These are phyloP conservation scores for Potentilla sterilis DNA, from an alignment of 306 rosid genomes.

Conservation along the genomic window DNA sequence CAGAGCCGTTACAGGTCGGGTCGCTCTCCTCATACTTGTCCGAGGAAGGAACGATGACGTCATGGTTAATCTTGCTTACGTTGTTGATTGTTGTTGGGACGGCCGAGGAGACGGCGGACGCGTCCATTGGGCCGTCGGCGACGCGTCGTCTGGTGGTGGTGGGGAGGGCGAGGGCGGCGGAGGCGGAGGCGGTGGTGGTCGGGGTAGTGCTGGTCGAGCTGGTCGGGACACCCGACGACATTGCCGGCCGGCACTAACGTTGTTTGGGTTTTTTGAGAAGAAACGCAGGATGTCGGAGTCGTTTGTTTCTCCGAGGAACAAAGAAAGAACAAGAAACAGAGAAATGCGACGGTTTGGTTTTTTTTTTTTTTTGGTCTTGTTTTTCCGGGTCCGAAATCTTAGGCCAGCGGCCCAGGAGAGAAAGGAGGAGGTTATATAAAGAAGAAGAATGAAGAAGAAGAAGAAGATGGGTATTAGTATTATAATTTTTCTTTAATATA, in stretches of 20 bases:
- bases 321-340: background rate
- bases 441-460: background rate
- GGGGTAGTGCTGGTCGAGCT: conserved; percentile 17
- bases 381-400: conserved; percentile 3
- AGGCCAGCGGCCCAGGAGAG: conserved; percentile 7
- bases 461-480: background rate
- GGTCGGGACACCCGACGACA: conserved; percentile 32
- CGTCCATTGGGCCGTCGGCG: conserved; percentile 33
- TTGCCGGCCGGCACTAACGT: conserved; percentile 16
- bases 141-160: conserved; percentile 34
- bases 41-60: conserved; percentile 27
- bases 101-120: conserved; percentile 49
- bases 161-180: conserved; percentile 12
- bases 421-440: background rate
- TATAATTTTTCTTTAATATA: background rate
- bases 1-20: conserved; percentile 22
- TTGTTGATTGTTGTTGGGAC: conserved; percentile 37
- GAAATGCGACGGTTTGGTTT: background rate
- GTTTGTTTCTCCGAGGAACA: background rate
- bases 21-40: conserved; percentile 40
- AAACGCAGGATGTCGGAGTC: background rate
- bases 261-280: background rate
- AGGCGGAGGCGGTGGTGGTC: background rate
- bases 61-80: background rate
- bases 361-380: background rate